Base-by-base conservation (phyloP, 768 basidiomycete genomes). In the Russula abietina region DNA sequence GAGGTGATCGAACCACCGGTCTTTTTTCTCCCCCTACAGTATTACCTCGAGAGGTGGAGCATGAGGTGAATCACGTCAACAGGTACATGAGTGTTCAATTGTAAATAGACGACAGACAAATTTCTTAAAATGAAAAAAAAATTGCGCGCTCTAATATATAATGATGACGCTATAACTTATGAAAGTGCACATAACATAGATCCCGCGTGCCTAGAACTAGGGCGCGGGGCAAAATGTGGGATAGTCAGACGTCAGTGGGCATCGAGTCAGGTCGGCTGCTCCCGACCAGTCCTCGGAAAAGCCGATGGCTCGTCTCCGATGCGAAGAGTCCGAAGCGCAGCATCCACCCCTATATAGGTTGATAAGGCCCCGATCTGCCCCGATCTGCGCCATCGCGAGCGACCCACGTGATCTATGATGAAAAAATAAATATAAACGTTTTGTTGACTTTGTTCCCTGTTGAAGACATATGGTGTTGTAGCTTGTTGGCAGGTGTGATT, bases 331-430 rank as follows among this genome's bases (percentile, higher is more conserved):
- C 41, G 55, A 55, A 54, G 53, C 54, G 56, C 51, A 39, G 56
- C 57, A 48, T 48, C 58, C 55, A 55, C 57, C 54, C 63, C 63
- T 64, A 55, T 41, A 64, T 60, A 60, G 63, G 58, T 51, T 64
- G 63, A 64, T 64, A 64, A 64, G 58, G 49, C 24, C 58, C 59
- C 63, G 63, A 64, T 64, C 63, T 59, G 46, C 58, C 39, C 63
- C 63, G 63, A 64, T 64, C 63, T 64, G 53, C 54, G 48, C 32
- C 54, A 56, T 49, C 38, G 48, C 49, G 57, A 55, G 48, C 49
- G 52, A 55, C 24, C 2, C 30, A 33, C 51, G 54, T 36, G 57
- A 19, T 38, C 33, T 8, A 8, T 14, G 17, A 22, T 32, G 50
- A 36, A 22, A 51, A 52, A 33, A 57, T 24, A 46, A 39, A 50